A percentile compares a stretch with the other conserved stretches of the same genome.
Conservation (phyloP, 2,329 filamentous ascomycete species). For the Sphaerostilbella broomeana region DNA sequence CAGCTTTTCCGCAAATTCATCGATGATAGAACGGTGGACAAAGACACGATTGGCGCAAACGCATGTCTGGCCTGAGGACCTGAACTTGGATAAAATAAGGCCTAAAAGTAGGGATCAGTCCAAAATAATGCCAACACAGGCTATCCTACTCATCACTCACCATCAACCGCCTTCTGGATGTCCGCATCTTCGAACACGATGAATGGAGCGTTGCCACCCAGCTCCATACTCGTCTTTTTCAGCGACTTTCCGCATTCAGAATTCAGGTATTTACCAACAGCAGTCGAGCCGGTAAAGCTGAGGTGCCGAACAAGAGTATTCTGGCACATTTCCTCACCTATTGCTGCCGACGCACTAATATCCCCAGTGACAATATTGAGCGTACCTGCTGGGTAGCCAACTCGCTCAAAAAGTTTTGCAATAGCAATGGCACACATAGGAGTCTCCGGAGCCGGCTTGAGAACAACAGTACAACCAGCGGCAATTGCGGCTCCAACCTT, state of each 20-base stretch:
- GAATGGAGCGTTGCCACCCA: conserved; percentile 65
- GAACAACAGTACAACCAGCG: conserved; percentile 68
- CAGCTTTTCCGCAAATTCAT: conserved; percentile 44
- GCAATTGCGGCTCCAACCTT: conserved; percentile 51
- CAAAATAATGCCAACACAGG: too few species aligned
- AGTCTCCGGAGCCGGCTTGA: conserved; percentile 64
- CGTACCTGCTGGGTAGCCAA: conserved; percentile 57
- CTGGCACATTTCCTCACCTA: conserved; percentile 59
- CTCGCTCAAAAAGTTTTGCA: conserved; percentile 58
- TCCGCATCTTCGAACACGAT: conserved; percentile 74
- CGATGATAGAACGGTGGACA: conserved; percentile 65
- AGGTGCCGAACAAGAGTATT: conserved; percentile 61
- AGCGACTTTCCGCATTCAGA: conserved; percentile 62
- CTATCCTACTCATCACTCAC: too few species aligned
- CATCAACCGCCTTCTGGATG: conserved; percentile 57
- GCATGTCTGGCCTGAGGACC: conserved; percentile 84
- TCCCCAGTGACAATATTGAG: conserved; percentile 53
- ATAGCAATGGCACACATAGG: conserved; percentile 65
- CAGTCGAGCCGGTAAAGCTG: conserved; percentile 61
- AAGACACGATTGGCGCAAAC: conserved; percentile 76
- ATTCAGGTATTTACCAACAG: conserved; percentile 51
- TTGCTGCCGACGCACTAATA: conserved; percentile 55
- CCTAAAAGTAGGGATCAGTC: too few species aligned
- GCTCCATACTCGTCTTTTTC: conserved; percentile 61
- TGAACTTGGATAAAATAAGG: conserved; percentile 78